A percentile compares a stretch with the other conserved stretches of the same genome.
Evolutionary conservation across 2,329 filamentous ascomycete genomes (phyloP).

Genomic region (Fusarium sp.): DNA sequence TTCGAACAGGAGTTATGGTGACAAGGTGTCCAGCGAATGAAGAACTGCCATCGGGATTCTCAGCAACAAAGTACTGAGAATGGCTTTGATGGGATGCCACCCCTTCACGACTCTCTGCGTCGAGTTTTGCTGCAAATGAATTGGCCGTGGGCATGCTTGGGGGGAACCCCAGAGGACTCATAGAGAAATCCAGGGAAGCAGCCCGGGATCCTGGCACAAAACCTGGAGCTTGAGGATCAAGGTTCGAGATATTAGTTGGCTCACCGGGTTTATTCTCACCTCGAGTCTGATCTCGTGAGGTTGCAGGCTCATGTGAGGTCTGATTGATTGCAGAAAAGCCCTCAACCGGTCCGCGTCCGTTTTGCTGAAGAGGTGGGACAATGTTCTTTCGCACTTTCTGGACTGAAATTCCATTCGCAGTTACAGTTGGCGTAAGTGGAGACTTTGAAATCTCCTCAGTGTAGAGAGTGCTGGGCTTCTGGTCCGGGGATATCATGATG

Average conservation of each 20-base stretch:
- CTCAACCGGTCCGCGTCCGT: neutral
- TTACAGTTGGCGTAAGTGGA: neutral
- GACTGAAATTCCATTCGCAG: neutral
- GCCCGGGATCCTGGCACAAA: slow-evolving; percentile 16
- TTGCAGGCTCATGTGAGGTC: neutral
- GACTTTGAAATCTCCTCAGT: neutral
- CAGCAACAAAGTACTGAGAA: neutral
- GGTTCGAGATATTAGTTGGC: neutral
- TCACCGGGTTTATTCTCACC: slow-evolving; percentile 19
- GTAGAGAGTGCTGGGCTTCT: neutral
- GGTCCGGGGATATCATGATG: slow-evolving; percentile 7
- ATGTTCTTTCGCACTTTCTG: neutral
- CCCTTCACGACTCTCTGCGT: neutral
- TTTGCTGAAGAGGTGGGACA: neutral
- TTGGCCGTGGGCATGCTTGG: neutral
- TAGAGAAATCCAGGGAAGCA: neutral
- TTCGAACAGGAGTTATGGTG: slow-evolving; percentile 28
- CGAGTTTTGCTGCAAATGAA: neutral
- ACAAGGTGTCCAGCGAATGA: slow-evolving; percentile 27
- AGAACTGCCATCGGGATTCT: neutral
- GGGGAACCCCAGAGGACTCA: neutral
- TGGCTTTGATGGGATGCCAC: neutral
- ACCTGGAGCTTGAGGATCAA: slow-evolving; percentile 36
- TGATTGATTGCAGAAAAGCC: neutral
- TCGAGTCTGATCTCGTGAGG: neutral